These are phyloP conservation scores for Arctium minus DNA, from an alignment of 129 eudicot genomes.

Conservation along the genomic window DNA sequence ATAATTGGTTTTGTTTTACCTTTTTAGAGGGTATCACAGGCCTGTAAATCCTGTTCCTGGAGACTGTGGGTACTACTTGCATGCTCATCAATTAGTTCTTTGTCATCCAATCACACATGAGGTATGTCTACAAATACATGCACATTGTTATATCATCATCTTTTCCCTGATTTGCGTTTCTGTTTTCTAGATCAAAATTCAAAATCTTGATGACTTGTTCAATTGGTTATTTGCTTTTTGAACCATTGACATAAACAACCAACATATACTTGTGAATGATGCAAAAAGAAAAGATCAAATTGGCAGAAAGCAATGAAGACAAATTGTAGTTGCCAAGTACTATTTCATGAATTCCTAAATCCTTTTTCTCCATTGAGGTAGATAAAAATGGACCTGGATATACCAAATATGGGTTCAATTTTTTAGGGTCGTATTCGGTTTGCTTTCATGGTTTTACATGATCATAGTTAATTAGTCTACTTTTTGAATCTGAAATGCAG, in stretches of 20 bases:
- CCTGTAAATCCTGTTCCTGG: conserved; percentile 97
- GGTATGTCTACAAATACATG: conserved; percentile 34
- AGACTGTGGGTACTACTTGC: conserved; percentile 95
- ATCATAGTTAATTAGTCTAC: not conserved
- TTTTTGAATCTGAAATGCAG: not conserved
- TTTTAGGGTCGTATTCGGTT: not conserved
- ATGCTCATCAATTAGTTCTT: conserved; percentile 70
- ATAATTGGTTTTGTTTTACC: not conserved
- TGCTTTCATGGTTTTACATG: not conserved
- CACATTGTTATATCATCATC: not conserved
- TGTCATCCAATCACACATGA: conserved; percentile 67
- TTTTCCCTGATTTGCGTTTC: not conserved
- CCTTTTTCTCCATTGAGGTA: not conserved
- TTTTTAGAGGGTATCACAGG: conserved; percentile 73
- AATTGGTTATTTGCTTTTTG: not conserved
- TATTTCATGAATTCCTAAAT: not conserved
- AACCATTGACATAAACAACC: not conserved
- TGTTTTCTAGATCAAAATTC: not conserved
- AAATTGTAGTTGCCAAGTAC: too few species aligned
- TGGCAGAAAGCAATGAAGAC: not conserved
- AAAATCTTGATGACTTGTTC: not conserved
- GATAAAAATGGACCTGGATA: not conserved
- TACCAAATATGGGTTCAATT: not conserved
- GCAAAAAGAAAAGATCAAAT: not conserved
- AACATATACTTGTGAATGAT: not conserved